Evolutionary conservation across 257 asterid species (phyloP).

Genomic region (Solanum pimpinellifolium): DNA sequence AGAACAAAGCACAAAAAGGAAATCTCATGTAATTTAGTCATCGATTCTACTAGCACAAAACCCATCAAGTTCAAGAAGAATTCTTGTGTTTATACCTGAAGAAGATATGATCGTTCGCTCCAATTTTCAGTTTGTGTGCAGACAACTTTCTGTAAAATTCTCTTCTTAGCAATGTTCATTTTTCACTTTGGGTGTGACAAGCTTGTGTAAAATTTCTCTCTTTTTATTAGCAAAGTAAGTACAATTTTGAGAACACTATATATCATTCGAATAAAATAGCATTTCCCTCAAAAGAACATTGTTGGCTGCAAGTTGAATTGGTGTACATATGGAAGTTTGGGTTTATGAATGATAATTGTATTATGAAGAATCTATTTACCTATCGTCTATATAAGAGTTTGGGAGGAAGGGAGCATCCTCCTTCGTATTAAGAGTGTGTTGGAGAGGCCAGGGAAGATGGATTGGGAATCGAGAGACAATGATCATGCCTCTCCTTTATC

Average conservation of each 20-base stretch:
- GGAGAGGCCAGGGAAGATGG: not conserved
- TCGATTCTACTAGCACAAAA: slow-evolving; percentile 57
- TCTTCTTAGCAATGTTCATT: not conserved
- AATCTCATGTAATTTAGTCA: slow-evolving; percentile 54
- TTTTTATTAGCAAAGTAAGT: not conserved
- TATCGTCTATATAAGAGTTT: not conserved
- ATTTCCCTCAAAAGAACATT: not conserved
- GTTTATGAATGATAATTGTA: not conserved
- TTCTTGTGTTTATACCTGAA: slow-evolving; percentile 57
- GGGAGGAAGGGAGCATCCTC: not conserved
- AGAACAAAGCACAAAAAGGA: slow-evolving; percentile 42
- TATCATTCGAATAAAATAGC: not conserved
- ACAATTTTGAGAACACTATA: not conserved
- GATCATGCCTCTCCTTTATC: not conserved
- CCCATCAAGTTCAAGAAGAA: slow-evolving; percentile 56
- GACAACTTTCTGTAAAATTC: not conserved
- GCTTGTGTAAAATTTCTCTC: not conserved
- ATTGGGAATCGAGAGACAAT: not conserved
- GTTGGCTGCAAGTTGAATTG: not conserved
- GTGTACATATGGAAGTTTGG: not conserved
- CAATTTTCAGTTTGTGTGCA: not conserved
- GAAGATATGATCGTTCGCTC: not conserved
- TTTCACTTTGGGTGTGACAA: not conserved
- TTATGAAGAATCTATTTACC: not conserved
- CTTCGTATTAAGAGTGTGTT: not conserved